Conservation (phyloP, 371 early-diverging fungal genomes). For the Rhizopus sp. region DNA sequence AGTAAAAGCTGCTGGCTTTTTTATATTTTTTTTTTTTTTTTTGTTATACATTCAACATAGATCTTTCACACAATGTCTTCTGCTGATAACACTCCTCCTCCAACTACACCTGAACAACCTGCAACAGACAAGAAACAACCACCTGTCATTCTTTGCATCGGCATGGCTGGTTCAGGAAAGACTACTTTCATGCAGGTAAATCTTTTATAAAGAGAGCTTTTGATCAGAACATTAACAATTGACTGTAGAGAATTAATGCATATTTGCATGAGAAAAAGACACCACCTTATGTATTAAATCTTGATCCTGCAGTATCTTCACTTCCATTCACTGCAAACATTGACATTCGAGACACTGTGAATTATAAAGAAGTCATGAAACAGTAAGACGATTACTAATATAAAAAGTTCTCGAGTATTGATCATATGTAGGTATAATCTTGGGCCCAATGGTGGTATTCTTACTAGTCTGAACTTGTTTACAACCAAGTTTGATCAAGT, state of each 20-base stretch:
- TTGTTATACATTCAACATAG: too few species aligned
- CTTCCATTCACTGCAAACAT: slow-evolving; percentile 96
- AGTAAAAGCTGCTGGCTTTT: too few species aligned
- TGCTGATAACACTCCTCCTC: not conserved
- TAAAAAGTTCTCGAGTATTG: not conserved
- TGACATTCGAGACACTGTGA: slow-evolving; percentile 98
- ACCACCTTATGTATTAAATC: slow-evolving; percentile 91
- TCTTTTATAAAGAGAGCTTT: not conserved
- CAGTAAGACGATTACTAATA: slow-evolving; percentile 63
- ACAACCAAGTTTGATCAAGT: slow-evolving; percentile 97
- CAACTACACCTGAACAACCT: not conserved
- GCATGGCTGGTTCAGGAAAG: slow-evolving; percentile 99
- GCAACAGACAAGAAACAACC: slow-evolving; percentile 54
- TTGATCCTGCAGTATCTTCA: slow-evolving; percentile 97
- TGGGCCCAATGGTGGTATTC: slow-evolving; percentile 99
- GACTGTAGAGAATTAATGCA: slow-evolving; percentile 81
- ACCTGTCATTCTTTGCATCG: slow-evolving; percentile 85
- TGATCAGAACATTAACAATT: not conserved
- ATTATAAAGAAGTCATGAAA: slow-evolving; percentile 99
- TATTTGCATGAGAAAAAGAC: slow-evolving; percentile 77
- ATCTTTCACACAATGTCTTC: not conserved
- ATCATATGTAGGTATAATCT: slow-evolving; percentile 77
- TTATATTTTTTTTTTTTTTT: too few species aligned
- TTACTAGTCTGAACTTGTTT: slow-evolving; percentile 97
- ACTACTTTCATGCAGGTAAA: slow-evolving; percentile 97